phyloP scores from a whole-genome alignment of 2,329 filamentous ascomycete species.

The Penicillium sclerotigenum region DNA sequence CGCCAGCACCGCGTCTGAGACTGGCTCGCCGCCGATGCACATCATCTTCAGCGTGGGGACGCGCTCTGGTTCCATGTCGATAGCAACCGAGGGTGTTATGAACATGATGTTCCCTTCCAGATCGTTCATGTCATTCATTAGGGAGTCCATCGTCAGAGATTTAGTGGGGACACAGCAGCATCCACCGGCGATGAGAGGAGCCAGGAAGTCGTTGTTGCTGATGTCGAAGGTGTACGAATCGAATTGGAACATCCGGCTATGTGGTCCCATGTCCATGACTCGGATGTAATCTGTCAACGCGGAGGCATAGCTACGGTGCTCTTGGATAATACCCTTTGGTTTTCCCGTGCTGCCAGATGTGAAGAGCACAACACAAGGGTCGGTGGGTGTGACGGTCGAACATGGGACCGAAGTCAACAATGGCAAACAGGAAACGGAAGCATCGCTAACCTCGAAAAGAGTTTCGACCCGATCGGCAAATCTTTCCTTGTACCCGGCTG shows the following conservation, averaged over 20 bases:
- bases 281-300: slow-evolving; percentile 22
- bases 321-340: slow-evolving; percentile 28
- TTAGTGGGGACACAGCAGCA: slow-evolving; percentile 28
- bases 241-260: slow-evolving; percentile 27
- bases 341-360: slow-evolving; percentile 29
- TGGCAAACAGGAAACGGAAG: slow-evolving; percentile 4
- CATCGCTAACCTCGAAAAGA: slow-evolving; percentile 13
- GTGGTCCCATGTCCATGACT: slow-evolving; percentile 15
- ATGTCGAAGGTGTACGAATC: slow-evolving; percentile 31
- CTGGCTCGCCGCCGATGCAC: slow-evolving; percentile 28
- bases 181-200: slow-evolving; percentile 22
- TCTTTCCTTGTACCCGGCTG: slow-evolving; percentile 5
- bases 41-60: slow-evolving; percentile 21
- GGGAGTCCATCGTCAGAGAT: slow-evolving; percentile 9
- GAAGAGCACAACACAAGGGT: slow-evolving; percentile 25
- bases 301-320: slow-evolving; percentile 24
- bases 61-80: slow-evolving; percentile 18
- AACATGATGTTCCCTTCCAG: slow-evolving; percentile 26
- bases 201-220: slow-evolving; percentile 27
- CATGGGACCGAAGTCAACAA: neutral
- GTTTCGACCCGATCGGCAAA: slow-evolving; percentile 8
- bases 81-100: slow-evolving; percentile 25
- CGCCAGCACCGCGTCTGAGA: slow-evolving; percentile 20
- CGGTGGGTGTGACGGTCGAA: slow-evolving; percentile 10
- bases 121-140: slow-evolving; percentile 17